phyloP scores from a whole-genome alignment of 441 rosid species.

The Pelargonium myrrhifolium region DNA sequence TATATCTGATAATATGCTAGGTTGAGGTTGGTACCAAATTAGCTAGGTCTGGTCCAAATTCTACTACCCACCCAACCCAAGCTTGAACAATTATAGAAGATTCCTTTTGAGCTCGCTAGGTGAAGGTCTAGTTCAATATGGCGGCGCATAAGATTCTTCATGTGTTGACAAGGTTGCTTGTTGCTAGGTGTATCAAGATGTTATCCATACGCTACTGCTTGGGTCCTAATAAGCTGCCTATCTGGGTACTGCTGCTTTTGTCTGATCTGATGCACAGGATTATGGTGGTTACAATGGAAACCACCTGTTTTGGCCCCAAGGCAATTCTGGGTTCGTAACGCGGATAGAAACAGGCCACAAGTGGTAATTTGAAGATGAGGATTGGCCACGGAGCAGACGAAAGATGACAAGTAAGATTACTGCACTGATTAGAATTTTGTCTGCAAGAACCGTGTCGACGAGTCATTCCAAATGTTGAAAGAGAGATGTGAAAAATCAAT shows the following conservation, averaged over 20 bases:
- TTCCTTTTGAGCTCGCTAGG: not conserved
- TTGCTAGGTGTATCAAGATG: not conserved
- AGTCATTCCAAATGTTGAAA: not conserved
- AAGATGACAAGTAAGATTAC: not conserved
- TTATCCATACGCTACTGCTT: not conserved
- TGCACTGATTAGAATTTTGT: not conserved
- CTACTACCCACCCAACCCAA: conserved; percentile 1
- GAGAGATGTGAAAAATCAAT: too few species aligned
- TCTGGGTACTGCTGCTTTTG: conserved; percentile 2
- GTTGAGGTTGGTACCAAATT: not conserved
- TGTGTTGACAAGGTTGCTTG: not conserved
- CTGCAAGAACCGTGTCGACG: not conserved
- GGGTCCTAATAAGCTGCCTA: conserved; percentile 1
- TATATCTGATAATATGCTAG: not conserved
- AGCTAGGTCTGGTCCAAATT: not conserved
- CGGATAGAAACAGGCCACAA: not conserved
- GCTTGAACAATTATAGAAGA: not conserved
- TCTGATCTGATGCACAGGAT: not conserved
- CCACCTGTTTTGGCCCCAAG: not conserved
- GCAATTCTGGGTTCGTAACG: not conserved
- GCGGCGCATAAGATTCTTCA: not conserved
- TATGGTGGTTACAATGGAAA: conserved; percentile 4
- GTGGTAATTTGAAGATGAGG: conserved; percentile 3
- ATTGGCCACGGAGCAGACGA: conserved; percentile 2
- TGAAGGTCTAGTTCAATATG: not conserved